phyloP scores from a whole-genome alignment of 202 grass and related monocot species.

The Panicum virgatum region DNA sequence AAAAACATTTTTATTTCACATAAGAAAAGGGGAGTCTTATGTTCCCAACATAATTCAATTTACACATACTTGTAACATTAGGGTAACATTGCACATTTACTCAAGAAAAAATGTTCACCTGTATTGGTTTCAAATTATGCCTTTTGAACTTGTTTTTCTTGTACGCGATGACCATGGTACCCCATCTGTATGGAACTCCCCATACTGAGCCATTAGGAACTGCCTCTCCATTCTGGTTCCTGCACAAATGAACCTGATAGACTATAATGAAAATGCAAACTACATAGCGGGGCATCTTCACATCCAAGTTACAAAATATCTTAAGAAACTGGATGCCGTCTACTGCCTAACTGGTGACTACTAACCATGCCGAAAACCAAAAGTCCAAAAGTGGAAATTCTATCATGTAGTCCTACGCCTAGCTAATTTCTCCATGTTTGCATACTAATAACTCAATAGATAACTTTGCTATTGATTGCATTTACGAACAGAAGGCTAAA shows the following conservation, averaged over 20 bases:
- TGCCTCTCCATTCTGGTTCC: conserved; percentile 79
- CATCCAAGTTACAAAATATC: neutral
- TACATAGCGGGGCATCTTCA: neutral
- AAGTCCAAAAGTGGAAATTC: neutral
- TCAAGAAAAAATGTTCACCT: conserved; percentile 47
- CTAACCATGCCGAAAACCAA: neutral
- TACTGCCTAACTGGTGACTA: neutral
- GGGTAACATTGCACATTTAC: neutral
- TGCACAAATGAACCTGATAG: conserved; percentile 90
- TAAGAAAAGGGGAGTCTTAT: neutral
- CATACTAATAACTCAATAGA: neutral
- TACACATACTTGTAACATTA: neutral
- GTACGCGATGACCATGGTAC: conserved; percentile 90
- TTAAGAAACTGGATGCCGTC: neutral
- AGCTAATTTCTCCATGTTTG: neutral
- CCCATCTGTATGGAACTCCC: conserved; percentile 85
- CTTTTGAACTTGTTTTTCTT: conserved; percentile 90
- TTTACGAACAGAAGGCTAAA: neutral
- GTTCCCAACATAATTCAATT: conserved; percentile 5
- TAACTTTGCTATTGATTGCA: neutral
- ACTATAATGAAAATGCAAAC: conserved; percentile 69
- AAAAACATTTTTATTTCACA: conserved; percentile 22
- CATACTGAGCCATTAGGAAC: conserved; percentile 79
- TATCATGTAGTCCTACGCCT: neutral
- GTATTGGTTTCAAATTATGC: conserved; percentile 83